A percentile compares a stretch with the other conserved stretches of the same genome.
Evolutionary conservation across 768 basidiomycete species (phyloP).

Genomic region (Naganishia randhawae): DNA sequence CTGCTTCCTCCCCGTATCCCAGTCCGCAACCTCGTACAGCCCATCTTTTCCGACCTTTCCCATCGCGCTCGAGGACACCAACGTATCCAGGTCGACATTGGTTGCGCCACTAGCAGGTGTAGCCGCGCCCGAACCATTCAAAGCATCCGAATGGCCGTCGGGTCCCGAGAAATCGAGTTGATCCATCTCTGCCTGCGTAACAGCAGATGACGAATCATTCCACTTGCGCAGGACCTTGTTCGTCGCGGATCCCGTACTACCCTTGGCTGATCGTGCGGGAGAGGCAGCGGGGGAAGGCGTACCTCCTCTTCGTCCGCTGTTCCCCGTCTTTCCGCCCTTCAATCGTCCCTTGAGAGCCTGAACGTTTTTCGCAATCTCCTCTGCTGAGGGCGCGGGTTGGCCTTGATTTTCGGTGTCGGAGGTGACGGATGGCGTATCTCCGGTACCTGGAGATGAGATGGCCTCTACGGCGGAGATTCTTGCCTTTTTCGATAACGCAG

Average conservation of each 20-base stretch:
- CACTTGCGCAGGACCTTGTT: slow-evolving; percentile 81
- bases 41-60: slow-evolving; percentile 70
- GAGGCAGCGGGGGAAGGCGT: slow-evolving; percentile 17
- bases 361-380: slow-evolving; percentile 87
- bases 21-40: slow-evolving; percentile 72
- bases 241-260: slow-evolving; percentile 51
- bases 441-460: neutral
- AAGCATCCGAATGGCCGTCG: slow-evolving; percentile 49
- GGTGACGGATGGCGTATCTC: slow-evolving; percentile 3
- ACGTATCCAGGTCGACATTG: slow-evolving; percentile 40
- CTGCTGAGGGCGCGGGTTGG: slow-evolving; percentile 54
- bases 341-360: slow-evolving; percentile 81
- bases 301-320: slow-evolving; percentile 54
- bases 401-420: slow-evolving; percentile 18
- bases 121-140: slow-evolving; percentile 58
- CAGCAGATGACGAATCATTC: slow-evolving; percentile 65
- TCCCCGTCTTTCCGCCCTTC: slow-evolving; percentile 59
- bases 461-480: slow-evolving; percentile 37
- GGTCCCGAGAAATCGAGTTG: slow-evolving; percentile 68
- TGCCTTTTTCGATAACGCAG: slow-evolving; percentile 37
- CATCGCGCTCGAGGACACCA: slow-evolving; percentile 55
- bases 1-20: slow-evolving; percentile 65
- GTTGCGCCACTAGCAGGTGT: slow-evolving; percentile 47
- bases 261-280: slow-evolving; percentile 28
- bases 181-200: slow-evolving; percentile 84